A percentile compares a stretch with the other conserved stretches of the same genome.
phyloP scores from a whole-genome alignment of 257 asterid genomes.

The Solanum piurae region DNA sequence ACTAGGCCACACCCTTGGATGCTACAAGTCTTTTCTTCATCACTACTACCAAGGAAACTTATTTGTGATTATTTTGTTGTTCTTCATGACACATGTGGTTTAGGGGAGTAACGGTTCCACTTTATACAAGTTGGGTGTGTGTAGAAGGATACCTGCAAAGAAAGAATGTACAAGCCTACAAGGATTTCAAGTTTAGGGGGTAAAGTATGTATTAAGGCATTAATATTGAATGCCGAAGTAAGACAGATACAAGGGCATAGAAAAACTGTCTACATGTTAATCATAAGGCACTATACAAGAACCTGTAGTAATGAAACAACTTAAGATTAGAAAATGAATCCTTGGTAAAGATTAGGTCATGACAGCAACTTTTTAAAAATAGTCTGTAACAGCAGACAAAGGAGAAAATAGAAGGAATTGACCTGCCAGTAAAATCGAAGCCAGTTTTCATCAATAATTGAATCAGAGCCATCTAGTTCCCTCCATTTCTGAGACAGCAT shows the following conservation, averaged over 20 bases:
- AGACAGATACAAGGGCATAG: background rate
- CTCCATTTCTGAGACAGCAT: constrained; percentile 94
- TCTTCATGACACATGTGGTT: background rate
- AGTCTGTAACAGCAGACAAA: background rate
- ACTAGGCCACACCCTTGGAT: background rate
- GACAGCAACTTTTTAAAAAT: background rate
- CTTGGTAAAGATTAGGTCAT: background rate
- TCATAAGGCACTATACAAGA: background rate
- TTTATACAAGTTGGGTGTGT: background rate
- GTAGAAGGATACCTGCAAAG: background rate
- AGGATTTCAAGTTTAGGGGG: background rate
- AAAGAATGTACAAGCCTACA: background rate
- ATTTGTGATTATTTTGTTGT: background rate
- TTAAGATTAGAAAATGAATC: background rate
- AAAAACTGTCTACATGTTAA: background rate
- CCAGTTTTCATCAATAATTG: constrained; percentile 89
- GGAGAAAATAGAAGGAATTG: background rate
- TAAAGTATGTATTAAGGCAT: background rate
- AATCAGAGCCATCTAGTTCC: constrained; percentile 51
- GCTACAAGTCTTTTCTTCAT: background rate
- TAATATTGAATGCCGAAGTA: background rate
- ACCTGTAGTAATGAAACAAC: background rate
- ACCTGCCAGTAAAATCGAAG: constrained; percentile 99
- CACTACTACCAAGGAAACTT: background rate
- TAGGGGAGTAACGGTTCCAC: background rate